Conservation (phyloP, 169 alveolate species). For the Cryptosporidium baileyi region DNA sequence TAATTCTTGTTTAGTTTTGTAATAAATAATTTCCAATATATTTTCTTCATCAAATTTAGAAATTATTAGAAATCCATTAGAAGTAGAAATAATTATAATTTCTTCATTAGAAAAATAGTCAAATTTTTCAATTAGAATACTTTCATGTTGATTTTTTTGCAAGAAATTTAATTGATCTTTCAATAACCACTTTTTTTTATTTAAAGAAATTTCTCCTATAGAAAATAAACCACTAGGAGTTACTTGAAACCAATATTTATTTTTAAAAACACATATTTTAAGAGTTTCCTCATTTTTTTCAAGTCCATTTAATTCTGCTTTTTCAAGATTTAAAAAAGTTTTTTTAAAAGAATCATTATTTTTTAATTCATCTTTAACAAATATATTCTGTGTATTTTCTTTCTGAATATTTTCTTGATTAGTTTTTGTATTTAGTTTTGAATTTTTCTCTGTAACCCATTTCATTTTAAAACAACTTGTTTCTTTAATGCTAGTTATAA, state of each 20-base stretch:
- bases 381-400: not conserved
- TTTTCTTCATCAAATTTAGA: conserved; percentile 4
- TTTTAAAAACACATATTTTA: not conserved
- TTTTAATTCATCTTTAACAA: not conserved
- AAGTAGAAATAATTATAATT: not conserved
- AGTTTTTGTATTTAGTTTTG: not conserved
- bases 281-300: conserved; percentile 34
- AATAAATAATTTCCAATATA: not conserved
- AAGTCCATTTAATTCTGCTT: conserved; percentile 16
- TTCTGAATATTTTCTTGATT: not conserved
- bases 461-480: not conserved
- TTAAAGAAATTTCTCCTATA: not conserved
- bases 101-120: not conserved
- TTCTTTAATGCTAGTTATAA: not conserved
- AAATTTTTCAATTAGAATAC: conserved; percentile 15
- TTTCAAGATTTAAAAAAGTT: not conserved
- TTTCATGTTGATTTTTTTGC: not conserved
- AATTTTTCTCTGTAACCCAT: not conserved
- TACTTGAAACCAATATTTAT: conserved; percentile 1
- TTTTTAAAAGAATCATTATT: not conserved
- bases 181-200: not conserved
- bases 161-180: conserved; percentile 8
- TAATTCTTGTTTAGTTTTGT: too few species aligned
- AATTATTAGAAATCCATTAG: not conserved
- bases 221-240: conserved; percentile 24